phyloP scores from a whole-genome alignment of 345 rosid genomes.

The Arabis alpina region DNA sequence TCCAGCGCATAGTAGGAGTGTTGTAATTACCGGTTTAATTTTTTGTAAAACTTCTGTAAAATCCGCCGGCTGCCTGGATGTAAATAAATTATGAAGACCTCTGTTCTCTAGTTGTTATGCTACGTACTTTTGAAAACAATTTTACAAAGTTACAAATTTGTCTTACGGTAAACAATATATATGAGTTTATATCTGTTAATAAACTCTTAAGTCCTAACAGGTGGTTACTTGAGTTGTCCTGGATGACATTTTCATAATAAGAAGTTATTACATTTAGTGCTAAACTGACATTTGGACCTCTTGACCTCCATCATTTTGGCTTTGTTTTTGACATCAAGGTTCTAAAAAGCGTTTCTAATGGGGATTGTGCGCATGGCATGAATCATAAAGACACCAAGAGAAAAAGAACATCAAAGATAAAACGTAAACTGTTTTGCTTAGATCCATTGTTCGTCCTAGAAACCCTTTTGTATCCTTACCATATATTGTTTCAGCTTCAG shows the following conservation, averaged over 20 bases:
- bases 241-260: not conserved
- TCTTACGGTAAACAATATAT: too few relatives aligned
- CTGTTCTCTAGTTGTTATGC: too few relatives aligned
- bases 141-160: too few relatives aligned
- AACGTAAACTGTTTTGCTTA: slow-evolving; percentile 40
- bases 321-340: slow-evolving; percentile 44
- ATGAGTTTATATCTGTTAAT: too few relatives aligned
- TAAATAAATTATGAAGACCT: too few relatives aligned
- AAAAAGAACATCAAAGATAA: slow-evolving; percentile 46
- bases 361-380: slow-evolving; percentile 35
- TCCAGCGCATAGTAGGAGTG: too few relatives aligned
- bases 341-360: slow-evolving; percentile 36
- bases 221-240: slow-evolving; percentile 28
- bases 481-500: slow-evolving; percentile 44
- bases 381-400: slow-evolving; percentile 45
- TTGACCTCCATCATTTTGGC: slow-evolving; percentile 20
- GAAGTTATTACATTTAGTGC: slow-evolving; percentile 10
- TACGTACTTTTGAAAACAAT: too few relatives aligned
- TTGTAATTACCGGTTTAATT: too few relatives aligned
- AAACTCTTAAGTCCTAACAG: not conserved
- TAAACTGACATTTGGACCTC: too few relatives aligned
- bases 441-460: slow-evolving; percentile 15
- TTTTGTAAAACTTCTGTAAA: too few relatives aligned
- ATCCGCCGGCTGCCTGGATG: too few relatives aligned
- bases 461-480: slow-evolving; percentile 19